phyloP scores from a whole-genome alignment of 2,329 filamentous ascomycete genomes.

The Penicillium glabrum region DNA sequence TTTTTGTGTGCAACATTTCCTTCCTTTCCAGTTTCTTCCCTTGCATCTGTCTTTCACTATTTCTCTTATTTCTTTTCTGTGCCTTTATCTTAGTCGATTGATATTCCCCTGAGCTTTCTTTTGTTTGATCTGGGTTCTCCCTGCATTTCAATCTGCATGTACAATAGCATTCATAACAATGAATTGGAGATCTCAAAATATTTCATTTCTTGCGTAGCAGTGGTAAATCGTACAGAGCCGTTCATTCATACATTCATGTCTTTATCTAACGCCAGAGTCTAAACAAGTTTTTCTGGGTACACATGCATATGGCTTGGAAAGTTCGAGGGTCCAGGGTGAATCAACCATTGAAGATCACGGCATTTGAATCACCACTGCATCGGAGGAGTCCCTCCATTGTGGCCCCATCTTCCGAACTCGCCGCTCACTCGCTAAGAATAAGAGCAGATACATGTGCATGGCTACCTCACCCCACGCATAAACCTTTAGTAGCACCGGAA shows the following conservation, averaged over 20 bases:
- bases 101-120: neutral
- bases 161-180: constrained; percentile 16
- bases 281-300: neutral
- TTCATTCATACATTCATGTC: neutral
- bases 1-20: neutral
- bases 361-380: constrained; percentile 57
- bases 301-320: neutral
- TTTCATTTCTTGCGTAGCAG: neutral
- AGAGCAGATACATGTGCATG: constrained; percentile 70
- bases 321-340: too few relatives aligned
- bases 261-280: too few relatives aligned
- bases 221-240: neutral
- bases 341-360: constrained; percentile 17
- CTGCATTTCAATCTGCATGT: constrained; percentile 14
- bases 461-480: constrained; percentile 78
- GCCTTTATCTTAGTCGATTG: neutral
- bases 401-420: constrained; percentile 58
- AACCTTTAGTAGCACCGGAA: constrained; percentile 55
- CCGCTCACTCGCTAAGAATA: constrained; percentile 71
- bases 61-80: neutral
- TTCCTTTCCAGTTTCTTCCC: neutral
- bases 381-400: constrained; percentile 67
- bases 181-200: constrained; percentile 6
- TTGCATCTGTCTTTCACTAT: neutral
- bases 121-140: neutral